A percentile compares a stretch with the other conserved stretches of the same genome.
Conservation (phyloP, 805 yeast genomes). For the Alloascoidea africana region DNA sequence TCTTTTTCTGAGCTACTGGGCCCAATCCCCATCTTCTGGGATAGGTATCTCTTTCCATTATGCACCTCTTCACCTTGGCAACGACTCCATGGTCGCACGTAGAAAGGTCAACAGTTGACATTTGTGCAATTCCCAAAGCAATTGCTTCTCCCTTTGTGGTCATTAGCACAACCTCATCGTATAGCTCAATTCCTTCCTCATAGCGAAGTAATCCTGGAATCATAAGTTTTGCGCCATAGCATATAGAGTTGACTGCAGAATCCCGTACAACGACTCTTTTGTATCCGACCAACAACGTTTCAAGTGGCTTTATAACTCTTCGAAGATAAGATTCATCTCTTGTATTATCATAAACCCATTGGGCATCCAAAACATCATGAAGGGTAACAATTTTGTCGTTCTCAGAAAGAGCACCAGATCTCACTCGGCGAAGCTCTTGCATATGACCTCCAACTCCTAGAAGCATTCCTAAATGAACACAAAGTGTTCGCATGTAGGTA, state of each 20-base stretch:
- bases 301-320: slow-evolving; percentile 88
- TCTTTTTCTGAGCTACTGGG: slow-evolving; percentile 96
- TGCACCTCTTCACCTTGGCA: slow-evolving; percentile 97
- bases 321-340: slow-evolving; percentile 93
- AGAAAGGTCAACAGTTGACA: slow-evolving; percentile 95
- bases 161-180: slow-evolving; percentile 94
- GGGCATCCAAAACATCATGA: slow-evolving; percentile 97
- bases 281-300: slow-evolving; percentile 84
- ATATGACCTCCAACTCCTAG: slow-evolving; percentile 98
- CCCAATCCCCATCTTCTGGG: slow-evolving; percentile 99
- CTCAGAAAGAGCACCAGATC: slow-evolving; percentile 93
- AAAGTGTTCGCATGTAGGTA: slow-evolving; percentile 97
- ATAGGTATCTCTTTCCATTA: slow-evolving; percentile 97
- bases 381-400: slow-evolving; percentile 84
- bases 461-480: slow-evolving; percentile 97
- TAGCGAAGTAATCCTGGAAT: slow-evolving; percentile 96
- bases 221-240: slow-evolving; percentile 98
- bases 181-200: slow-evolving; percentile 93
- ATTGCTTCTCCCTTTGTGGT: slow-evolving; percentile 99
- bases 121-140: slow-evolving; percentile 96
- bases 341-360: slow-evolving; percentile 93
- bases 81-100: slow-evolving; percentile 97
- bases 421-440: slow-evolving; percentile 99
- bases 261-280: slow-evolving; percentile 92
- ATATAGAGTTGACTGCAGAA: slow-evolving; percentile 94